These are phyloP conservation scores for Apiospora marii DNA, from an alignment of 2,329 filamentous ascomycete species.

Conservation along the genomic window DNA sequence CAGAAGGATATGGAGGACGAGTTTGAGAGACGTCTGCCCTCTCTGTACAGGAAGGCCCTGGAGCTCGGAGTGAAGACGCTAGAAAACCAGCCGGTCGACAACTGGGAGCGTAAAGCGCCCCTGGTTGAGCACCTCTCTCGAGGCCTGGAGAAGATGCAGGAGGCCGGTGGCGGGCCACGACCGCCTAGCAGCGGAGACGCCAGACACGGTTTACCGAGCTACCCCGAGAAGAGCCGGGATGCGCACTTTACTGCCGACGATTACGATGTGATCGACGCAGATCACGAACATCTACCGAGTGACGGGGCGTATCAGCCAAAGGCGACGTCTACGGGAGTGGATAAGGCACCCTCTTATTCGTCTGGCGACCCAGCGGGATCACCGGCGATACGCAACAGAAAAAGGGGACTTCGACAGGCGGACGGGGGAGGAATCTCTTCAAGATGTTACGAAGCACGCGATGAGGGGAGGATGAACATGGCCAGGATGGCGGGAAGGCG, in stretches of 20 bases:
- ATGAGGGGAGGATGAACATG: background rate
- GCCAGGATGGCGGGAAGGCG: background rate
- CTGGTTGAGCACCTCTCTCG: constrained; percentile 58
- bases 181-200: constrained; percentile 24
- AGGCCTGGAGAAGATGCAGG: constrained; percentile 54
- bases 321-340: background rate
- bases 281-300: constrained; percentile 35
- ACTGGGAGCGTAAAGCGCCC: constrained; percentile 54
- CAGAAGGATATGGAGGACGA: constrained; percentile 59
- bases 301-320: constrained; percentile 18
- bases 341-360: constrained; percentile 27
- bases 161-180: constrained; percentile 30
- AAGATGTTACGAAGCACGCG: constrained; percentile 27
- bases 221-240: constrained; percentile 28
- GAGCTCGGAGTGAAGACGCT: constrained; percentile 49
- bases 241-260: constrained; percentile 29
- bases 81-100: constrained; percentile 46
- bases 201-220: constrained; percentile 24
- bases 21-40: constrained; percentile 54
- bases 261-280: constrained; percentile 37
- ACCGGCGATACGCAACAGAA: constrained; percentile 22
- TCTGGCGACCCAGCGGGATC: constrained; percentile 25
- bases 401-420: background rate
- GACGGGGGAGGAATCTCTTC: constrained; percentile 22
- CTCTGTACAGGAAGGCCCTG: constrained; percentile 54